Evolutionary conservation across 768 basidiomycete genomes (phyloP), one percentile per base, ranked within the genome.

Genomic region (Mycena crocata): DNA sequence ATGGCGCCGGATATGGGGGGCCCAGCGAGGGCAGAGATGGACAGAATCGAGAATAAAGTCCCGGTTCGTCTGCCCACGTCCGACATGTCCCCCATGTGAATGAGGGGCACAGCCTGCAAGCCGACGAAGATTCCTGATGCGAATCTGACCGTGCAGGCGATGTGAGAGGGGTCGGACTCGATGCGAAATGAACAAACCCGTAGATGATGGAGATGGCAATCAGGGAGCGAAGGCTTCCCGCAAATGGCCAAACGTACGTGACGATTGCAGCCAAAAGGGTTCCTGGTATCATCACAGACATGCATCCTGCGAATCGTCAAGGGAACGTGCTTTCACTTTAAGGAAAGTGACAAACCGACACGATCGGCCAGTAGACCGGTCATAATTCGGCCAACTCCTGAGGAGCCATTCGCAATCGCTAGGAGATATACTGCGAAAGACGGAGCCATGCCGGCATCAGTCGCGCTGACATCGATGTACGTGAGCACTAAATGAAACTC

Each of bases 1-100:
- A 93, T 91, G 0, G 89, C 89, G 1, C 92, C 92, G 10, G 90
- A 90, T 64, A 93, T 90, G 0, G 92, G 92, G 3, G 91, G 90
- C 0, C 92, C 92, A 0, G 82, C 83, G 4, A 93, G 79, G 0
- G 89, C 89, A 10, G 90, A 90, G 21, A 92, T 40, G 0, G 91
- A 83, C 26, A 87, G 62, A 54, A 90, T 81, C 32, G 84, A 89
- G 75, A 90, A 80, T 64, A 86, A 86, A 82, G 92, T 87, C 8
- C 92, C 92, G 0, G 85, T 78, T 19, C 92, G 81, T 28, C 89
- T 81, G 5, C 92, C 92, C 0, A 91, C 83, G 59, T 93, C 91
- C 4, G 78, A 78, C 1, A 83, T 81, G 0, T 82, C 81, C 0
- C 92, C 92, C 75, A 93, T 82, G 13, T 85, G 80, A 70, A 91